These are phyloP conservation scores for Ganoderma resinaceum DNA, from an alignment of 1,284 basidiomycete species.

Conservation along the genomic window DNA sequence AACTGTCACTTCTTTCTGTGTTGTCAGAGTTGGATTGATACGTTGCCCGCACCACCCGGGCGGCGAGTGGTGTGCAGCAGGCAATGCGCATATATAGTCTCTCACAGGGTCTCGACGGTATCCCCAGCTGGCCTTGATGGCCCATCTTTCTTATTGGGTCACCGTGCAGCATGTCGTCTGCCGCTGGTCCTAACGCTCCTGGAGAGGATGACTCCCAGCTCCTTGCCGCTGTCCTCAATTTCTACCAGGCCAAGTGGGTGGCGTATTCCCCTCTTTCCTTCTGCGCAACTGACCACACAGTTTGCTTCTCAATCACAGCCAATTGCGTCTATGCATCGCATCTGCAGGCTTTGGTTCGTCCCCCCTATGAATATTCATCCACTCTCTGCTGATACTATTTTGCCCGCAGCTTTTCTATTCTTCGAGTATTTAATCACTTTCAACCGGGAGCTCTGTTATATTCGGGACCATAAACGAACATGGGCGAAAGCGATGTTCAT, in stretches of 20 bases:
- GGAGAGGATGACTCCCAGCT: constrained; percentile 6
- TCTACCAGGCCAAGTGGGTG: neutral
- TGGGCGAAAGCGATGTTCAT: constrained; percentile 15
- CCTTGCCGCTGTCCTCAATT: neutral
- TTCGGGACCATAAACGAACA: constrained; percentile 9
- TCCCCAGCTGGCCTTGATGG: constrained; percentile 17
- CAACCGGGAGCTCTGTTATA: constrained; percentile 12
- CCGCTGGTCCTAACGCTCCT: constrained; percentile 3
- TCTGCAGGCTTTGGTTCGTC: neutral
- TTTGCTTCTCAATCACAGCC: neutral
- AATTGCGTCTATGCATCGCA: neutral
- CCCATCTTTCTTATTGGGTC: neutral
- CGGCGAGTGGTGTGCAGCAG: neutral
- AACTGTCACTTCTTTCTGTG: neutral
- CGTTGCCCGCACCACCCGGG: neutral
- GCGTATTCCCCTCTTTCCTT: neutral
- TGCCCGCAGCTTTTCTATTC: constrained; percentile 3
- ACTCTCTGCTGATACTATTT: neutral
- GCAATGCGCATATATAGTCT: constrained; percentile 7
- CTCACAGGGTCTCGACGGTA: neutral
- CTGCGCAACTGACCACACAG: neutral
- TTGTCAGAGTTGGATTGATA: constrained; percentile 5
- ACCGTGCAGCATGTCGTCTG: constrained; percentile 15
- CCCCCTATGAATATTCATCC: neutral
- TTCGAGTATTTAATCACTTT: constrained; percentile 17